phyloP scores from a whole-genome alignment of 164 flowering plant species.

The Cinnamomum chago region DNA sequence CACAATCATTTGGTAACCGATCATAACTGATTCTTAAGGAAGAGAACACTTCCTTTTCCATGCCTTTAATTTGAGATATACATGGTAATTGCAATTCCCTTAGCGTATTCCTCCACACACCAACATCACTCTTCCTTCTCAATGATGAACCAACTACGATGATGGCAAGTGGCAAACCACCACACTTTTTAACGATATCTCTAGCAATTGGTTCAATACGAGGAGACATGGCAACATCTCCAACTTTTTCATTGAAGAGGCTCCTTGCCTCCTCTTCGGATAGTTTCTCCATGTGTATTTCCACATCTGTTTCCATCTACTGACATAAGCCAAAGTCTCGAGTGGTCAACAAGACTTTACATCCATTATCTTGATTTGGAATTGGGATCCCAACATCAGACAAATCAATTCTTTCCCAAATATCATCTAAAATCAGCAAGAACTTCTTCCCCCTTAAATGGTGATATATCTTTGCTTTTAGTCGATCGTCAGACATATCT shows the following conservation, averaged over 20 bases:
- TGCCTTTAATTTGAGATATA: background rate
- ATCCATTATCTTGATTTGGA: background rate
- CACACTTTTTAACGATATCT: conserved; percentile 6
- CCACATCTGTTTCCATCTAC: conserved; percentile 1
- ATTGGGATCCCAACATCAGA: conserved; percentile 4
- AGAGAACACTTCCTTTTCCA: conserved; percentile 9
- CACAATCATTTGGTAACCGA: background rate
- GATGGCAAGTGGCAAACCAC: conserved; percentile 11
- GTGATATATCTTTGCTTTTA: background rate
- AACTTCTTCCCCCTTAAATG: conserved; percentile 7
- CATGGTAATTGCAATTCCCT: background rate
- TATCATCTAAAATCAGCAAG: conserved; percentile 11
- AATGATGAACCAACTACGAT: conserved; percentile 7
- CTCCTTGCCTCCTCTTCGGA: conserved; percentile 11
- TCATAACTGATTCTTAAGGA: conserved; percentile 9
- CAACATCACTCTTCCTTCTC: background rate
- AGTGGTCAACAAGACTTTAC: conserved; percentile 9
- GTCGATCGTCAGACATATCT: background rate
- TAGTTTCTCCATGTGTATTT: conserved; percentile 6
- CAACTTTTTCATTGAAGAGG: conserved; percentile 6
- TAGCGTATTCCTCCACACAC: conserved; percentile 11
- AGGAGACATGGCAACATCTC: background rate
- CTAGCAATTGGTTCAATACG: background rate
- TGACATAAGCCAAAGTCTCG: conserved; percentile 4
- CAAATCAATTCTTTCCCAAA: conserved; percentile 1